Conservation (phyloP, 2,329 filamentous ascomycete species). For the Hypoxylon sp. region DNA sequence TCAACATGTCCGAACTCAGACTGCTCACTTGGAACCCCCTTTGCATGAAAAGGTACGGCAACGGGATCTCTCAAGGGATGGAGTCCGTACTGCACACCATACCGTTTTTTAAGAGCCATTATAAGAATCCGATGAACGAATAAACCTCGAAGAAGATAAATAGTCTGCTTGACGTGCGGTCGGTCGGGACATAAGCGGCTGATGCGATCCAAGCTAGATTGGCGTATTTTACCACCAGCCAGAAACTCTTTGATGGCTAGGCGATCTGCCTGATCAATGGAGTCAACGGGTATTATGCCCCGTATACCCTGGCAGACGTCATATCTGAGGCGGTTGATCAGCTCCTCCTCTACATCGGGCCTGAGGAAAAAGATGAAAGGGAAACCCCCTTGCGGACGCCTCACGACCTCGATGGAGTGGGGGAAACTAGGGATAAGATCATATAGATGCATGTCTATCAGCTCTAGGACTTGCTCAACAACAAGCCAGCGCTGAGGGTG, state of each 20-base stretch:
- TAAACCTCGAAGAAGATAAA: slow-evolving; percentile 70
- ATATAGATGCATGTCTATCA: slow-evolving; percentile 52
- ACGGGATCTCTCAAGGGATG: slow-evolving; percentile 64
- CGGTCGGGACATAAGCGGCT: slow-evolving; percentile 47
- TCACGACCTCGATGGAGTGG: slow-evolving; percentile 57
- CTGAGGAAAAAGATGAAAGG: slow-evolving; percentile 66
- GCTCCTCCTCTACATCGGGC: slow-evolving; percentile 54
- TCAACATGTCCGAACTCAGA: slow-evolving; percentile 73
- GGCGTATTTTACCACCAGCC: slow-evolving; percentile 39
- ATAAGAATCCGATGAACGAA: slow-evolving; percentile 68
- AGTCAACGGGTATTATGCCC: slow-evolving; percentile 46
- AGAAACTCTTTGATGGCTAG: slow-evolving; percentile 43
- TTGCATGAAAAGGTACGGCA: slow-evolving; percentile 73
- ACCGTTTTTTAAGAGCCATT: slow-evolving; percentile 68
- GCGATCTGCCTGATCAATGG: slow-evolving; percentile 44
- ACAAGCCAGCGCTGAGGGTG: slow-evolving; percentile 61
- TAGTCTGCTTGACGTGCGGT: slow-evolving; percentile 43
- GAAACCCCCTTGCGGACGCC: slow-evolving; percentile 52
- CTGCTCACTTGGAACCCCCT: slow-evolving; percentile 68
- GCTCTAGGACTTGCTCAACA: slow-evolving; percentile 50
- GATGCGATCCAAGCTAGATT: slow-evolving; percentile 38
- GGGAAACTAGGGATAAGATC: slow-evolving; percentile 52
- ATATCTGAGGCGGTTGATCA: slow-evolving; percentile 51
- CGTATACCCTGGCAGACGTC: slow-evolving; percentile 51
- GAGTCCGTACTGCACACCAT: slow-evolving; percentile 72